Conservation (phyloP, 2,329 filamentous ascomycete genomes). For the Exophiala xenobiotica region DNA sequence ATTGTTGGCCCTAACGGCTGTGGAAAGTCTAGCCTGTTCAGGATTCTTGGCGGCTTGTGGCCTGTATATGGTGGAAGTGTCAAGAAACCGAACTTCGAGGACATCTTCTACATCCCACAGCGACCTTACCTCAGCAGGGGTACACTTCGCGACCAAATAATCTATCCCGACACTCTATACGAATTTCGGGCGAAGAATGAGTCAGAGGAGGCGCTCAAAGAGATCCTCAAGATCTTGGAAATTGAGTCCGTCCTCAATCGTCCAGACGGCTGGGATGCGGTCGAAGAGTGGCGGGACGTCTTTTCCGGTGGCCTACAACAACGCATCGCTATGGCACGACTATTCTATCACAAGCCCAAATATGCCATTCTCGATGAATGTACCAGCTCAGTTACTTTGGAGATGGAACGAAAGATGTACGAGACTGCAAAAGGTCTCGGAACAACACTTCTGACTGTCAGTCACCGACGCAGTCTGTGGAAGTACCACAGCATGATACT, state of each 20-base stretch:
- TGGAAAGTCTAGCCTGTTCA: constrained; percentile 93
- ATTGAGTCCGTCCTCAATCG: constrained; percentile 79
- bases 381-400: constrained; percentile 89
- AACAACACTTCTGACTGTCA: constrained; percentile 96
- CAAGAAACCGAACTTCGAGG: constrained; percentile 82
- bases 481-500: constrained; percentile 93
- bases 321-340: constrained; percentile 89
- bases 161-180: constrained; percentile 85
- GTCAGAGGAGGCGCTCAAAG: constrained; percentile 75
- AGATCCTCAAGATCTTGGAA: constrained; percentile 74
- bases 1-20: constrained; percentile 97
- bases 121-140: constrained; percentile 90
- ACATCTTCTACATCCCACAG: constrained; percentile 98
- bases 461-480: constrained; percentile 87
- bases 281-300: constrained; percentile 95
- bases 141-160: constrained; percentile 92
- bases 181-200: constrained; percentile 83
- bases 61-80: constrained; percentile 95
- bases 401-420: constrained; percentile 95
- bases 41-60: constrained; percentile 94
- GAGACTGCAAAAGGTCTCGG: constrained; percentile 88
- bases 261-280: constrained; percentile 83
- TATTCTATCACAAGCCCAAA: constrained; percentile 89
- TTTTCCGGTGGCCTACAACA: constrained; percentile 91
- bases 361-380: constrained; percentile 98